Evolutionary conservation across 306 rosid genomes (phyloP).

Genomic region (cucumber (Cucumis sativus)): DNA sequence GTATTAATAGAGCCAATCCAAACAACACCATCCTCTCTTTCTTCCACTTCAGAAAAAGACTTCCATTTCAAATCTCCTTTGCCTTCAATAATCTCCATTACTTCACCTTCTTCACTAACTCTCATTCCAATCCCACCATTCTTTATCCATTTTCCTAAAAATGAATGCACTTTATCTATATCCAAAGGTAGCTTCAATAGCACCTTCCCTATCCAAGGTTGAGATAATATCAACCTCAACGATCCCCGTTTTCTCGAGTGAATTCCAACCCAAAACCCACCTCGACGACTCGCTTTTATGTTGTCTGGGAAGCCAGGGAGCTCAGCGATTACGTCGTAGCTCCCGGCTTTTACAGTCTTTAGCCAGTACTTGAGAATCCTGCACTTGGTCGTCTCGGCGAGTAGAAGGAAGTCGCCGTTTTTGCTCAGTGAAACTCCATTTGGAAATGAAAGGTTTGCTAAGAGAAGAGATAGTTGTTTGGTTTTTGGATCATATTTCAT

Average conservation of each 20-base stretch:
- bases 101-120: constrained; percentile 46
- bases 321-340: constrained; percentile 28
- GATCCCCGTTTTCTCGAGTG: constrained; percentile 28
- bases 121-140: constrained; percentile 43
- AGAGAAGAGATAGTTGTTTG: constrained; percentile 26
- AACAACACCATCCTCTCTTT: constrained; percentile 52
- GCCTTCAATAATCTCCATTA: constrained; percentile 37
- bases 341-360: constrained; percentile 34
- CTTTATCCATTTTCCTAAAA: constrained; percentile 31
- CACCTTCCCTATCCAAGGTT: constrained; percentile 32
- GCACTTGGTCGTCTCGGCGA: constrained; percentile 44
- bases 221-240: constrained; percentile 28
- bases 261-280: constrained; percentile 80
- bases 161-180: constrained; percentile 23
- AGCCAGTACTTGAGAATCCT: constrained; percentile 62
- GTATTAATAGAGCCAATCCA: constrained; percentile 59
- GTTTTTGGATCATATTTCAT: constrained; percentile 56
- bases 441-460: constrained; percentile 45
- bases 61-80: constrained; percentile 22
- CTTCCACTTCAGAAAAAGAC: constrained; percentile 53
- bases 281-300: constrained; percentile 54
- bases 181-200: constrained; percentile 43
- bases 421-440: constrained; percentile 61
- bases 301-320: constrained; percentile 81
- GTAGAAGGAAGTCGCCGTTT: constrained; percentile 34